Base-by-base conservation (phyloP, 1,139 yeast genomes). In the Chernovozyma sophiae-reginae region DNA sequence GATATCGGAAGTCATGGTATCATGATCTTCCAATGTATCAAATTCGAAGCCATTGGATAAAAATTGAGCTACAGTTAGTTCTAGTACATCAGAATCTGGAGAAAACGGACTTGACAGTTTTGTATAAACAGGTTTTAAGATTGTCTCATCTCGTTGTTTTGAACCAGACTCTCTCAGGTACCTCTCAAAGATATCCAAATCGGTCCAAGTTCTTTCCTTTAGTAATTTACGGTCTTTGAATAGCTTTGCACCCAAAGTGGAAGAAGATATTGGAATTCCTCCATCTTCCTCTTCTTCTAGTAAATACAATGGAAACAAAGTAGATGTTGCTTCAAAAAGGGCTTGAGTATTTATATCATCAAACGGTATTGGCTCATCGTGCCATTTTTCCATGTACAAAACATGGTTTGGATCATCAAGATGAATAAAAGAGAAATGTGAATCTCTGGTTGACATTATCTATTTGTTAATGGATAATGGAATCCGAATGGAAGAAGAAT, bases 271-370 rank as follows among this genome's bases (percentile, higher is more conserved):
- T 6, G 71, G 67, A 7, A 67, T 53, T 14, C 61, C 58, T 8
- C 65, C 71, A 35, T 68, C 74, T 30, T 68, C 74, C 15, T 52
- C 56, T 18, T 68, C 73, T 18, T 68, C 73, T 1, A 65, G 49
- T 15, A 66, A 49, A 30, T 59, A 52, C 35, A 56, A 62, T 3
- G 74, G 72, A 43, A 66, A 67, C 25, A 65, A 43, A 29, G 42
- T 50, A 12, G 65, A 45, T 1, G 72, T 63, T 3, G 69, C 68
- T 23, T 68, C 73, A 23, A 64, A 46, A 13, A 69, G 52, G 3
- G 56, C 47, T 15, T 56, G 60, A 15, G 73, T 66, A 37, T 69
- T 74, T 19, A 69, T 65, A 35, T 65, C 72, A 42, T 68, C 72
- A 40, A 53, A 68, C 1, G 72, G 68, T 24, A 69, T 60, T 3